phyloP scores from a whole-genome alignment of 495 filamentous ascomycete species.

The Daldinia childiae region DNA sequence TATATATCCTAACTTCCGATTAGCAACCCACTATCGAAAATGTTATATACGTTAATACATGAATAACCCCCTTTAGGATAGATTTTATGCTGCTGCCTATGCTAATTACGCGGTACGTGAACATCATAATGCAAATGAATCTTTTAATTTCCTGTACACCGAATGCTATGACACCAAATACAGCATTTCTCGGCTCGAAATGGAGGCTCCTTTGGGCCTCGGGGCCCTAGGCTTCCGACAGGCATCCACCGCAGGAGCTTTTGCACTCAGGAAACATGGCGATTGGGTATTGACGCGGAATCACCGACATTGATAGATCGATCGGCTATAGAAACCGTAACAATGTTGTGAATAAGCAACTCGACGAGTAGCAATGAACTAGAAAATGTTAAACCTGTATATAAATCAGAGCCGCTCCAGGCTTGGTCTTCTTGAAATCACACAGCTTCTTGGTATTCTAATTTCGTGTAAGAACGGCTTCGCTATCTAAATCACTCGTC shows the following conservation, averaged over 20 bases:
- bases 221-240: constrained; percentile 29
- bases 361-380: neutral
- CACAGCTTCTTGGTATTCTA: neutral
- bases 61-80: neutral
- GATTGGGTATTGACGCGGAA: neutral
- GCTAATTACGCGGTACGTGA: neutral
- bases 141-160: neutral
- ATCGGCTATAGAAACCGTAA: neutral
- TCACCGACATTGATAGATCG: neutral
- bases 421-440: neutral
- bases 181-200: neutral
- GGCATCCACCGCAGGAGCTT: neutral
- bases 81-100: neutral
- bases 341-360: too few species aligned
- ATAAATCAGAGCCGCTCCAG: neutral
- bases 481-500: neutral
- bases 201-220: neutral
- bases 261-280: neutral
- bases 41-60: neutral
- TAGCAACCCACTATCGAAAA: neutral
- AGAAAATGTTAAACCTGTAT: neutral
- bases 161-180: neutral
- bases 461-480: neutral
- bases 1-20: neutral
- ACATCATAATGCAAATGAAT: neutral